Evolutionary conservation across 1,284 basidiomycete genomes (phyloP), one percentile per base, ranked within the genome.

Genomic region (Erythrobasidium hasegawianum): DNA sequence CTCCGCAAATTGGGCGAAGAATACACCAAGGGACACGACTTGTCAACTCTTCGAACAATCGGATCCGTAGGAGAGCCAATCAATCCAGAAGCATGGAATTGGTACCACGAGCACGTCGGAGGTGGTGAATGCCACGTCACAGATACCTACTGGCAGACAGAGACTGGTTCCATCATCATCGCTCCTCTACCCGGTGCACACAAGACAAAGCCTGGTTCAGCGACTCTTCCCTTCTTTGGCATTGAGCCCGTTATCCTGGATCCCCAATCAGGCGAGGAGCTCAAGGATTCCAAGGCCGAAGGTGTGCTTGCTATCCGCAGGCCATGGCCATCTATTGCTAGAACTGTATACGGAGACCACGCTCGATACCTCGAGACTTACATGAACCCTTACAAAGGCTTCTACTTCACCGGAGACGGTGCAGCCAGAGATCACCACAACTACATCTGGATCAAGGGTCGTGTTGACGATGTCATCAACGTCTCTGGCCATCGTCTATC

Each of bases 11-110:
- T 96, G 58, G 95, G 95, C 60, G 84, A 87, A 71, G 87, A 94
- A 68, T 88, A 93, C 77, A 90, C 95, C 71, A 83, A 90, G 76
- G 81, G 84, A 41, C 84, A 94, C 79, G 91, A 97, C 78, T 83
- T 97, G 39, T 85, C 83, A 72, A 85, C 85, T 38, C 80, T 98
- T 68, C 86, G 95, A 68, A 88, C 96, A 20, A 82, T 98, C 43
- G 95, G 95, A 33, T 87, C 84, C 66, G 95, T 98, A 61, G 96
- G 95, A 60, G 95, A 98, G 81, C 96, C 96, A 5, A 97, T 98
- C 82, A 97, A 97, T 80, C 94, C 95, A 27, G 95, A 97, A 78
- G 96, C 95, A 2, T 97, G 96, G 95, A 85, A 94, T 76, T 97
- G 95, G 95, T 97, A 95, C 81, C 89, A 91, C 78, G 91, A 97